Base-by-base conservation (phyloP, 306 rosid genomes). In the Malus domestica region DNA sequence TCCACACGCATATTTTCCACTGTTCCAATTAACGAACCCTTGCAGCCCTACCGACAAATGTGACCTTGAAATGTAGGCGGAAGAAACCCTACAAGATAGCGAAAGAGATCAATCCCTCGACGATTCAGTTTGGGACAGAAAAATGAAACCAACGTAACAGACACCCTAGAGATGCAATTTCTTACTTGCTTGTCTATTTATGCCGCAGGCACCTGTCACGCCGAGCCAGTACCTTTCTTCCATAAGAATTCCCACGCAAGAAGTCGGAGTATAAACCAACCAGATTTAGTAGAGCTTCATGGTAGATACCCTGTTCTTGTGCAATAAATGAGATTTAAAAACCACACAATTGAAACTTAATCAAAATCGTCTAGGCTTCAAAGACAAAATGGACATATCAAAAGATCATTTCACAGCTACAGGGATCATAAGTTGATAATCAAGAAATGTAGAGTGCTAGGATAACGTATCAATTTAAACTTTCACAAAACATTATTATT, bases 201-300 rank as follows among this genome's bases (percentile, higher is more conserved):
- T 13, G 76, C 45, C 51, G 65, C 65, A 33, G 6, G 10, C 13
- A 73, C 84, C 72, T 85, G 5, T 85, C 70, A 46, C 55, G 55
- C 84, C 67, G 76, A 22, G 72, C 79, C 16, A 91, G 86, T 67
- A 91, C 65, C 87, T 82, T 89, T 66, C 73, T 85, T 29, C 97
- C 97, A 22, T 44, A 89, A 20, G 54, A 68, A 45, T 85, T 87
- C 67, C 58, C 73, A 14, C 80, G 76, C 89, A 91, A 80, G 60
- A 64, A 42, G 25, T 68, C 15, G 18, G 78, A 57, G 54, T 91
- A 68, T 8, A 1, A 18, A 18, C 64, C 40, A 77, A 91, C 74
- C 29, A 89, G 85, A 8, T 29, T 15, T 71, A 64, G 45, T 4
- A 91, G 74, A n/a, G 68, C 57, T 38, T 33, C 16, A n/a, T 71